A percentile compares a stretch with the other conserved stretches of the same genome.
These are phyloP conservation scores for Lagenaria siceraria DNA, from an alignment of 306 rosid species.

Conservation along the genomic window DNA sequence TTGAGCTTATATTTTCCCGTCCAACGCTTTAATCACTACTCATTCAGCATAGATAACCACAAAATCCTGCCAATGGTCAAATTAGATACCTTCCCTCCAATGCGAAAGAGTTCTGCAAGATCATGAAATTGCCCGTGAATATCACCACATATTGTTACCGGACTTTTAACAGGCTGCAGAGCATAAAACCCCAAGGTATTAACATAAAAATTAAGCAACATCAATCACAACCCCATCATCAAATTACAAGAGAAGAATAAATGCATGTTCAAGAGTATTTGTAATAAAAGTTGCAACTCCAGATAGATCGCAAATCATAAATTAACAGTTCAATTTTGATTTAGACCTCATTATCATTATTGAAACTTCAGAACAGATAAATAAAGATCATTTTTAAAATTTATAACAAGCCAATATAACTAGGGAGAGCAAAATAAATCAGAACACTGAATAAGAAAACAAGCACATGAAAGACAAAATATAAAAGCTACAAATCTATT, in stretches of 20 bases:
- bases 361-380: neutral
- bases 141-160: slow-evolving; percentile 94
- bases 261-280: neutral
- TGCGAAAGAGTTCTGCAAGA: slow-evolving; percentile 95
- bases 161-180: slow-evolving; percentile 90
- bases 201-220: neutral
- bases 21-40: neutral
- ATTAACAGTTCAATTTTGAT: neutral
- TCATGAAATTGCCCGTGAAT: slow-evolving; percentile 98
- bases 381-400: neutral
- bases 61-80: neutral
- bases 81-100: slow-evolving; percentile 83
- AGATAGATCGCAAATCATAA: neutral
- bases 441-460: neutral
- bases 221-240: neutral
- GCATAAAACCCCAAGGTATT: slow-evolving; percentile 3
- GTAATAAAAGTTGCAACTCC: neutral
- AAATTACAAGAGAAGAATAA: neutral
- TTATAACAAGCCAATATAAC: neutral
- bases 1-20: neutral
- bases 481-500: neutral
- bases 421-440: neutral
- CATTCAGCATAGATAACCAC: neutral
- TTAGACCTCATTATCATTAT: neutral
- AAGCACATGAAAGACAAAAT: neutral